Evolutionary conservation across 148 eudicot species (phyloP).

Genomic region (Chenopodium formosanum): DNA sequence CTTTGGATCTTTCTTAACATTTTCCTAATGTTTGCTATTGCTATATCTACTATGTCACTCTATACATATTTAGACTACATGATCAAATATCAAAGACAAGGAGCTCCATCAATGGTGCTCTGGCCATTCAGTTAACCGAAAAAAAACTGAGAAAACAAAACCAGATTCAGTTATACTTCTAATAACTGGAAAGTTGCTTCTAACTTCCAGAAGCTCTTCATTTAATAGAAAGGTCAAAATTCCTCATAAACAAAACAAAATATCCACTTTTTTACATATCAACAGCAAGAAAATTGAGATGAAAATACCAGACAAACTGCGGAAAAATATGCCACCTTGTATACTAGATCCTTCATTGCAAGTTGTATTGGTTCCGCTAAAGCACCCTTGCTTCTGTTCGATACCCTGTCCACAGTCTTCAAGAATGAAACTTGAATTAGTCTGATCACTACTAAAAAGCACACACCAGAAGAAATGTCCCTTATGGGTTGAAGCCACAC

Average conservation of each 20-base stretch:
- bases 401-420: conserved; percentile 73
- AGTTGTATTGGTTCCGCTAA: conserved; percentile 52
- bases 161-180: too few species aligned
- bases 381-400: conserved; percentile 70
- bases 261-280: conserved; percentile 3
- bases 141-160: too few species aligned
- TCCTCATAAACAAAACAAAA: neutral
- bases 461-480: conserved; percentile 67
- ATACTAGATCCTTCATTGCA: conserved; percentile 40
- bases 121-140: too few species aligned
- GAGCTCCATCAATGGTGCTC: too few species aligned
- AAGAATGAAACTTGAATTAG: conserved; percentile 55
- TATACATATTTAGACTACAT: too few species aligned
- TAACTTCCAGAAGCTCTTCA: neutral
- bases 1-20: neutral
- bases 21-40: too few species aligned
- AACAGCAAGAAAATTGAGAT: conserved; percentile 5
- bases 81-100: too few species aligned
- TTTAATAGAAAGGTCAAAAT: neutral
- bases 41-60: too few species aligned
- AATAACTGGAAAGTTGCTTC: neutral
- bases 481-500: conserved; percentile 42
- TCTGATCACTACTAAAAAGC: conserved; percentile 48
- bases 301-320: neutral
- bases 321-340: neutral